Percentiles rank a stretch among this genome's conserved stretches.
These are phyloP conservation scores for Penicillium canariense DNA, from an alignment of 495 filamentous ascomycete species.

Conservation along the genomic window DNA sequence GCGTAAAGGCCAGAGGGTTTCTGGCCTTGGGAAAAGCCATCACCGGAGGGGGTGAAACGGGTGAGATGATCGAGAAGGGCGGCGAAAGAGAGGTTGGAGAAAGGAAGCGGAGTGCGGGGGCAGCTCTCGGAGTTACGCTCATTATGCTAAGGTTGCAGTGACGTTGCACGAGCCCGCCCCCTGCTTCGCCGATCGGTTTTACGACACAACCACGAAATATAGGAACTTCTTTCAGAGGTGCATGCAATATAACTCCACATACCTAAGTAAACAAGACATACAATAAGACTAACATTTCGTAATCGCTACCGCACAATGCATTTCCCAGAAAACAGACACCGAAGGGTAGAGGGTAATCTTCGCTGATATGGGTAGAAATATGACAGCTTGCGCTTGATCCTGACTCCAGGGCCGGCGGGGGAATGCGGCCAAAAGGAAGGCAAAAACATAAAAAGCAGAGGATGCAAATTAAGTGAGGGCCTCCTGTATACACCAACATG, in stretches of 20 bases:
- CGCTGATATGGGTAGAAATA: conserved; percentile 32
- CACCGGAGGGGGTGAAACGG: conserved; percentile 9
- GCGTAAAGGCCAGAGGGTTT: conserved; percentile 59
- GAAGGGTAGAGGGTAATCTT: conserved; percentile 23
- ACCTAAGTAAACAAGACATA: conserved; percentile 10
- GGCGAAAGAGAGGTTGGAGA: conserved; percentile 17
- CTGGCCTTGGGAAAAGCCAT: conserved; percentile 40
- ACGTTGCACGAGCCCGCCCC: not conserved
- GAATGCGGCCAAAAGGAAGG: conserved; percentile 13
- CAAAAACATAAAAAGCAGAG: conserved; percentile 17
- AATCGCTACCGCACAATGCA: conserved; percentile 35
- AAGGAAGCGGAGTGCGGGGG: conserved; percentile 24
- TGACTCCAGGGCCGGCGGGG: conserved; percentile 1
- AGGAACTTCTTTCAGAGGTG: not conserved
- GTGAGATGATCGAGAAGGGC: conserved; percentile 3
- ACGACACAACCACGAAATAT: not conserved
- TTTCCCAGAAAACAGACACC: conserved; percentile 26
- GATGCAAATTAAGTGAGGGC: conserved; percentile 18
- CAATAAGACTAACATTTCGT: conserved; percentile 7
- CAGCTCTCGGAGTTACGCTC: conserved; percentile 9
- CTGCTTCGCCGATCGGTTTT: not conserved
- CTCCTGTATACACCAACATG: conserved; percentile 6
- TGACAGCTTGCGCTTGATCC: conserved; percentile 17
- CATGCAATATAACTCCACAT: conserved; percentile 22
- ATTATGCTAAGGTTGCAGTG: conserved; percentile 16